These are phyloP conservation scores for Phytopythium delawarense DNA, from an alignment of 352 stramenopile genomes.

Conservation along the genomic window DNA sequence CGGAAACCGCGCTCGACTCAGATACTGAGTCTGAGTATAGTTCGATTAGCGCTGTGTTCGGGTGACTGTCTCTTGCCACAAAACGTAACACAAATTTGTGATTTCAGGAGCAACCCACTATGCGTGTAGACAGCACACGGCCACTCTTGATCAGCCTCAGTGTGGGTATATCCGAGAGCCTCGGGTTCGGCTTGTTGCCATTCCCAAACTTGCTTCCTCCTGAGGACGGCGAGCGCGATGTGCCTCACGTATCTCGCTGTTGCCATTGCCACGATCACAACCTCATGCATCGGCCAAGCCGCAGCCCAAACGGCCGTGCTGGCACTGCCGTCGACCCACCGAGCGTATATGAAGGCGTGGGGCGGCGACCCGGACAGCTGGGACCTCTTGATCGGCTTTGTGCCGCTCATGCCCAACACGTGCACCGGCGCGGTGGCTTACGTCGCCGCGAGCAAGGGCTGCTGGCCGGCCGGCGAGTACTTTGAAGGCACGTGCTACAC, in stretches of 20 bases:
- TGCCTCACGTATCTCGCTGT: neutral
- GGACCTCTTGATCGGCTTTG: constrained; percentile 1
- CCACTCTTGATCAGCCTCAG: neutral
- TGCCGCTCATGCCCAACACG: neutral
- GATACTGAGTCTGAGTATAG: constrained; percentile 2
- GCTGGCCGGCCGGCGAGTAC: neutral
- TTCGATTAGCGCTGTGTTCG: neutral
- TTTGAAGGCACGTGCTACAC: neutral
- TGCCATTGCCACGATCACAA: neutral
- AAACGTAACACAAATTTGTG: neutral
- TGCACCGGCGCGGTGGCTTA: neutral
- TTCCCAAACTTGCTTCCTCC: neutral
- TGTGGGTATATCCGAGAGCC: neutral
- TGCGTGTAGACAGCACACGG: no score
- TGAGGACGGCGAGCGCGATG: neutral
- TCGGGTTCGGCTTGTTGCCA: neutral
- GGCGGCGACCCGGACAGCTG: constrained; percentile 4
- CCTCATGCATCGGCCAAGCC: neutral
- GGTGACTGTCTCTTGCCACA: neutral
- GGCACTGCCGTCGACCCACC: neutral
- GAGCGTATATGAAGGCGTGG: neutral
- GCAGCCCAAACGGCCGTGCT: neutral
- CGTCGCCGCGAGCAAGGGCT: constrained; percentile 1
- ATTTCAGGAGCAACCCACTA: constrained; percentile 2
- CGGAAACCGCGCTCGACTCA: neutral